Conservation (phyloP, 768 basidiomycete genomes). For the Myochromella boudieri region DNA sequence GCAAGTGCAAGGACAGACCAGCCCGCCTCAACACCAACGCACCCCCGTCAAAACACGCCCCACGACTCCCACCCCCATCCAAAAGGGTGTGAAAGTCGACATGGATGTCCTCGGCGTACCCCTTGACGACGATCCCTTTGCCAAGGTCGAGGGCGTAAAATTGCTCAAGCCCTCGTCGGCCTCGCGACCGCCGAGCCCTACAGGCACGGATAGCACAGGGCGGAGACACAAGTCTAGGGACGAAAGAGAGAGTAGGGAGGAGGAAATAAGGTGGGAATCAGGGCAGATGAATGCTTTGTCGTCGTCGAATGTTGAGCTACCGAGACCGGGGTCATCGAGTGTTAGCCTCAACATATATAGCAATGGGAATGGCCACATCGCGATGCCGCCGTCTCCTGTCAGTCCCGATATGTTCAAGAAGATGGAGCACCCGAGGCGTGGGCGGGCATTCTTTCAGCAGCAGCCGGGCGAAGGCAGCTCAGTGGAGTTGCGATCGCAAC, state of each 20-base stretch:
- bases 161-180: constrained; percentile 32
- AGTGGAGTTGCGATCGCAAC: no score
- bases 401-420: no score
- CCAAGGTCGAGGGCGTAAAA: constrained; percentile 51
- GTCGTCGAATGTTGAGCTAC: background rate
- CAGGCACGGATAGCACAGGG: constrained; percentile 1
- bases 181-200: constrained; percentile 6
- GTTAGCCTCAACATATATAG: no score
- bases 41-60: constrained; percentile 5
- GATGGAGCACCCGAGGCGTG: no score
- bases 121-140: constrained; percentile 56
- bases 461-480: no score
- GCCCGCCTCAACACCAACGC: background rate
- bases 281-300: no score
- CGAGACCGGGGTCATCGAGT: background rate
- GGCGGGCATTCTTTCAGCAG: no score
- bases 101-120: constrained; percentile 35
- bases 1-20: background rate
- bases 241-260: background rate
- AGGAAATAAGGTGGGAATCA: no score
- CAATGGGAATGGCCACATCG: no score
- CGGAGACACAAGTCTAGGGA: background rate
- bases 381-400: background rate
- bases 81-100: constrained; percentile 25
- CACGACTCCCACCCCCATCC: constrained; percentile 5